Percentiles rank a stretch among this genome's conserved stretches.
These are phyloP conservation scores for Linnemannia exigua DNA, from an alignment of 192 early-diverging fungal genomes.

Conservation along the genomic window DNA sequence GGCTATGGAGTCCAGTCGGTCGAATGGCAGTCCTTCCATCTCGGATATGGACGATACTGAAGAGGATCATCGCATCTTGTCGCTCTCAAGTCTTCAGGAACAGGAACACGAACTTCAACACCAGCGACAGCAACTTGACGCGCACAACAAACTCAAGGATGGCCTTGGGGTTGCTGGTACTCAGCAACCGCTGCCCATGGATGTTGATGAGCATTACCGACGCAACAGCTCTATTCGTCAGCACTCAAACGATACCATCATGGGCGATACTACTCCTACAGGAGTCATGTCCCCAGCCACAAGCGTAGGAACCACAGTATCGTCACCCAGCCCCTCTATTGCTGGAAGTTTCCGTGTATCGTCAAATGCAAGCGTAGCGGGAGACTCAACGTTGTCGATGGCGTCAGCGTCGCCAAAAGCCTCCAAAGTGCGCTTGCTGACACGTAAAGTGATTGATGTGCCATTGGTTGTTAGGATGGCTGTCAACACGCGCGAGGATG, in stretches of 20 bases:
- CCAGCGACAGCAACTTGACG: background rate
- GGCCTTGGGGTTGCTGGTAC: background rate
- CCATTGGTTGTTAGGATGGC: slow-evolving; percentile 67
- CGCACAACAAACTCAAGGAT: background rate
- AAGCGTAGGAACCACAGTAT: slow-evolving; percentile 25
- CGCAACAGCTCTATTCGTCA: background rate
- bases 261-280: slow-evolving; percentile 36
- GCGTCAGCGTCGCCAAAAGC: slow-evolving; percentile 25
- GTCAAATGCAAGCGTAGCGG: slow-evolving; percentile 7
- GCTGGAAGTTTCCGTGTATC: background rate
- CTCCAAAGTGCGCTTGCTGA: slow-evolving; percentile 1
- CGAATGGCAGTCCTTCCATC: slow-evolving; percentile 20
- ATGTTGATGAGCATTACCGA: background rate
- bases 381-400: slow-evolving; percentile 25
- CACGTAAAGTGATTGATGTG: slow-evolving; percentile 64
- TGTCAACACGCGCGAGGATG: slow-evolving; percentile 53
- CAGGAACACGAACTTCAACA: slow-evolving; percentile 13
- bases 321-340: slow-evolving; percentile 34
- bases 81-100: background rate
- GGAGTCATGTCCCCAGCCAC: slow-evolving; percentile 37
- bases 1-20: slow-evolving; percentile 16
- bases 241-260: slow-evolving; percentile 26
- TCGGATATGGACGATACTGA: slow-evolving; percentile 40
- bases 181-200: background rate
- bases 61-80: slow-evolving; percentile 11